These are phyloP conservation scores for Gaultheria prostrata DNA, from an alignment of 148 eudicot genomes.

Conservation along the genomic window DNA sequence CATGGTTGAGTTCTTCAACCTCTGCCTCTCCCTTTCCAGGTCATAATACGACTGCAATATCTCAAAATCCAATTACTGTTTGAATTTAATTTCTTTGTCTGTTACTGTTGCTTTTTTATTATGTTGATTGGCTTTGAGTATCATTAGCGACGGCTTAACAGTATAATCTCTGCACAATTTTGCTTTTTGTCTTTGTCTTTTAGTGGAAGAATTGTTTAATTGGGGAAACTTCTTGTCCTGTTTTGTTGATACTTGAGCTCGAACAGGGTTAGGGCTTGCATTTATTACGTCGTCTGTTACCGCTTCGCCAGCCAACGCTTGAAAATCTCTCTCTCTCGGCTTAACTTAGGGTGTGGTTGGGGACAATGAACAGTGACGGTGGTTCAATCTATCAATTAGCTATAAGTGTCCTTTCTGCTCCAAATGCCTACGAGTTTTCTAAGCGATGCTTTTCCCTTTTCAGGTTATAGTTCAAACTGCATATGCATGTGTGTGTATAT, in stretches of 20 bases:
- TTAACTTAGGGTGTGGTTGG: not conserved
- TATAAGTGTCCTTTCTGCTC: not conserved
- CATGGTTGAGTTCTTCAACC: constrained; percentile 34
- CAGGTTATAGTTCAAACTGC: constrained; percentile 14
- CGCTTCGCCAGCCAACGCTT: not conserved
- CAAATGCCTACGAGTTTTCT: constrained; percentile 25
- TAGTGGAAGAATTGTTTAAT: not conserved
- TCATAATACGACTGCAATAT: not conserved
- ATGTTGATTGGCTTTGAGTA: not conserved
- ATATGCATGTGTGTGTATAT: not conserved
- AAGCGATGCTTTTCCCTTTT: constrained; percentile 37
- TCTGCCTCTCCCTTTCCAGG: constrained; percentile 50
- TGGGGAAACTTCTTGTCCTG: not conserved
- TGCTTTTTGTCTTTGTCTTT: not conserved
- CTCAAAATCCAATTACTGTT: not conserved
- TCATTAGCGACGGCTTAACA: not conserved
- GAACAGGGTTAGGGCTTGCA: not conserved
- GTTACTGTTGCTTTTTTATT: too few species aligned
- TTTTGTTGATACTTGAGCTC: not conserved
- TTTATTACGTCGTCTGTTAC: not conserved
- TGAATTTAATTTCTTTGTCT: not conserved
- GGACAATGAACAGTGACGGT: not conserved
- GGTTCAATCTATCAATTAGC: not conserved
- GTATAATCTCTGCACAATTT: not conserved
- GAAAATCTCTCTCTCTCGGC: too few species aligned